A percentile compares a stretch with the other conserved stretches of the same genome.
These are phyloP conservation scores for Sugiyamaella paludigena DNA, from an alignment of 1,139 yeast species.

Conservation along the genomic window DNA sequence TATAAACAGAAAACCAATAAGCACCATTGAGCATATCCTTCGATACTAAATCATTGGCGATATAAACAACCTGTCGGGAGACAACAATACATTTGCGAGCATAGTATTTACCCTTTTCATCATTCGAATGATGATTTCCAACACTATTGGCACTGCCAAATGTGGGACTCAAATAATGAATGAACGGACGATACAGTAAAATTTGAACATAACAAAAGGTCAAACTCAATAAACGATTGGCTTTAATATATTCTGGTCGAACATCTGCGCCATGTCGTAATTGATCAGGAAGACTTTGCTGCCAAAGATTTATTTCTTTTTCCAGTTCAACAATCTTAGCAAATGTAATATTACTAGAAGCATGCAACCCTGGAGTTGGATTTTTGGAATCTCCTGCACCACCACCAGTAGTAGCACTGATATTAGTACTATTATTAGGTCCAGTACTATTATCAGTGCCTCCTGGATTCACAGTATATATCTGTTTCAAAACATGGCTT, in stretches of 20 bases:
- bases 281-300: constrained; percentile 67
- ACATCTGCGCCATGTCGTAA: constrained; percentile 66
- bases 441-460: constrained; percentile 19
- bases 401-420: constrained; percentile 14
- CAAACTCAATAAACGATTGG: constrained; percentile 72
- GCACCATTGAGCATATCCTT: constrained; percentile 77
- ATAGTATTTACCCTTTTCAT: constrained; percentile 52
- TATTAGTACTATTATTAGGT: constrained; percentile 19
- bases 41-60: constrained; percentile 79
- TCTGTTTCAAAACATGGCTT: constrained; percentile 51
- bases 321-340: constrained; percentile 72
- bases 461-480: constrained; percentile 53
- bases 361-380: constrained; percentile 6
- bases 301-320: constrained; percentile 70
- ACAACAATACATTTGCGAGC: constrained; percentile 85
- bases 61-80: constrained; percentile 76
- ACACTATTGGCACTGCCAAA: constrained; percentile 36
- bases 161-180: constrained; percentile 65
- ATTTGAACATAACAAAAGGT: constrained; percentile 82
- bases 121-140: constrained; percentile 37
- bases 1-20: constrained; percentile 89
- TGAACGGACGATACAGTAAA: constrained; percentile 84
- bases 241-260: constrained; percentile 66
- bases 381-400: constrained; percentile 9
- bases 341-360: constrained; percentile 42